A percentile compares a stretch with the other conserved stretches of the same genome.
phyloP scores from a whole-genome alignment of 352 stramenopile species.

The Pythium oligandrum region DNA sequence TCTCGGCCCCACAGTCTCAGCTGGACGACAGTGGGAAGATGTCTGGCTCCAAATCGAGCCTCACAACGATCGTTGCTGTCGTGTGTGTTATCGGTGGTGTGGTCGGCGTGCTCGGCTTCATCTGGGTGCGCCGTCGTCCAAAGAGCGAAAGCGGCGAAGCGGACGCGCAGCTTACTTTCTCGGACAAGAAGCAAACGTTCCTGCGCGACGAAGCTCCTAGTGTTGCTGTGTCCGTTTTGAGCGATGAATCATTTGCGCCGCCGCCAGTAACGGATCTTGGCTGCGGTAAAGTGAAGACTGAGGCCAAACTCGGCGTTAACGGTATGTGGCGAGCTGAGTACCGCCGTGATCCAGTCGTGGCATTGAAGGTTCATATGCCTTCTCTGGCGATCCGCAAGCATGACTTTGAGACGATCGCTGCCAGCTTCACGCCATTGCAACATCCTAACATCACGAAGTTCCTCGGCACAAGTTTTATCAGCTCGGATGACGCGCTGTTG shows the following conservation, averaged over 20 bases:
- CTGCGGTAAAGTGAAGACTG: not conserved
- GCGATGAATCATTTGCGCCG: too few relatives aligned
- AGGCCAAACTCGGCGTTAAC: slow-evolving; percentile 13
- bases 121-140: slow-evolving; percentile 9
- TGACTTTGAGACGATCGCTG: slow-evolving; percentile 40
- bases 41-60: not conserved
- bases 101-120: slow-evolving; percentile 11
- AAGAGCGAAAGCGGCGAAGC: not conserved
- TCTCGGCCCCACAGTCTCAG: too few relatives aligned
- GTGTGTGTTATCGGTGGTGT: slow-evolving; percentile 10
- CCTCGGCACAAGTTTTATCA: slow-evolving; percentile 48
- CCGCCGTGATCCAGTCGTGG: slow-evolving; percentile 28
- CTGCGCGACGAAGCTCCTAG: not conserved
- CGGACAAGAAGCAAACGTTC: slow-evolving; percentile 18
- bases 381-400: slow-evolving; percentile 17
- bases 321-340: slow-evolving; percentile 31
- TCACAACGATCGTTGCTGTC: slow-evolving; percentile 9
- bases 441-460: slow-evolving; percentile 71
- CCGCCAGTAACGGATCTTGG: slow-evolving; percentile 1
- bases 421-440: slow-evolving; percentile 51
- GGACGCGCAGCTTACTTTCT: slow-evolving; percentile 6
- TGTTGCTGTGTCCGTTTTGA: too few relatives aligned
- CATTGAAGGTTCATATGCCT: slow-evolving; percentile 34
- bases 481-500: slow-evolving; percentile 57
- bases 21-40: not conserved